Percentiles rank a stretch among this genome's conserved stretches.
Evolutionary conservation across 1,284 basidiomycete genomes (phyloP).

Genomic region (Peniophora sp.): DNA sequence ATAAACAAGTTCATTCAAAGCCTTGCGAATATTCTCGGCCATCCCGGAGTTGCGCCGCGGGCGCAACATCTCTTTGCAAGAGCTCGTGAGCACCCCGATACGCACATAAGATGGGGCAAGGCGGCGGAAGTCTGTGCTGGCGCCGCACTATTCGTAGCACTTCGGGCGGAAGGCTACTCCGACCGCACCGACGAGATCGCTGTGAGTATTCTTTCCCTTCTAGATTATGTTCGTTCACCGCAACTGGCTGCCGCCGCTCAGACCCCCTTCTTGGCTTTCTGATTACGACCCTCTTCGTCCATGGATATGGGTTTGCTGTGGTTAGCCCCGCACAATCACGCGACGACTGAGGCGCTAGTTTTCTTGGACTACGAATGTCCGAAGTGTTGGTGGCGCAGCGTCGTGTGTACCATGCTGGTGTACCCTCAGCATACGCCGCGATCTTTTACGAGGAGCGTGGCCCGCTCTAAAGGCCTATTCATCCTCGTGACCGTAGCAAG

Average conservation of each 20-base stretch:
- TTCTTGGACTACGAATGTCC: neutral
- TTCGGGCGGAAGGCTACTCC: slow-evolving; percentile 58
- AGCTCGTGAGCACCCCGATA: slow-evolving; percentile 45
- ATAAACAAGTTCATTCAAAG: slow-evolving; percentile 54
- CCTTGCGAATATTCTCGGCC: slow-evolving; percentile 46
- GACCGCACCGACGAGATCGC: slow-evolving; percentile 63
- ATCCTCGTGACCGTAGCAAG: too few species aligned
- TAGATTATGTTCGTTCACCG: neutral
- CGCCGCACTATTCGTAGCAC: slow-evolving; percentile 55
- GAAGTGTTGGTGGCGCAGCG: neutral
- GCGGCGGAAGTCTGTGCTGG: slow-evolving; percentile 59
- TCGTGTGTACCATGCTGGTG: too few species aligned
- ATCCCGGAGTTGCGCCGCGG: slow-evolving; percentile 48
- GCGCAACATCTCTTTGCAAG: slow-evolving; percentile 58
- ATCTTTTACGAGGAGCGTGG: too few species aligned
- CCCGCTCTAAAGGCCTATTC: too few species aligned
- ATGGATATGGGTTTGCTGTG: slow-evolving; percentile 15
- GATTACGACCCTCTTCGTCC: neutral
- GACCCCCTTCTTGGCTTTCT: neutral
- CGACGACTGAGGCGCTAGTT: slow-evolving; percentile 21
- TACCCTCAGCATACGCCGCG: too few species aligned
- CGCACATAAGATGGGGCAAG: slow-evolving; percentile 51
- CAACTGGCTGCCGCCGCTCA: slow-evolving; percentile 24
- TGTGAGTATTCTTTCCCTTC: slow-evolving; percentile 23
- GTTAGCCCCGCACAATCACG: slow-evolving; percentile 24